phyloP scores from a whole-genome alignment of 2,329 filamentous ascomycete genomes.

The Colletotrichum aenigma region DNA sequence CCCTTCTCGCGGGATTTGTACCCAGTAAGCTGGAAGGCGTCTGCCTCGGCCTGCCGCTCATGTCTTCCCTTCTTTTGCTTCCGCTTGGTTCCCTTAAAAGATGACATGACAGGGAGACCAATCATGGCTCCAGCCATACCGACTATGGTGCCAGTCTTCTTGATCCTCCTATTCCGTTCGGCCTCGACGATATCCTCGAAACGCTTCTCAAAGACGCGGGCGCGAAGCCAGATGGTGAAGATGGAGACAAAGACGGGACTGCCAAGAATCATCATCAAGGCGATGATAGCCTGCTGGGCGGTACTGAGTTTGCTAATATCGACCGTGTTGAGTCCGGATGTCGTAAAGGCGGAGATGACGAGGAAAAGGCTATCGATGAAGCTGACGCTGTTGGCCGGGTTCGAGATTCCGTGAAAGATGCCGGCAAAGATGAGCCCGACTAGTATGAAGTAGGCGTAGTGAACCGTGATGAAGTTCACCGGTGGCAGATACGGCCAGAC shows the following conservation, averaged over 20 bases:
- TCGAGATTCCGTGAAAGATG: slow-evolving; percentile 65
- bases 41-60: slow-evolving; percentile 8
- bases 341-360: slow-evolving; percentile 68
- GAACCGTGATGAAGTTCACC: slow-evolving; percentile 67
- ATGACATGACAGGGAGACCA: slow-evolving; percentile 26
- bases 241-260: slow-evolving; percentile 70
- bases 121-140: slow-evolving; percentile 2
- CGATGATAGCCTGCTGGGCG: slow-evolving; percentile 71
- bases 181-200: slow-evolving; percentile 58
- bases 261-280: slow-evolving; percentile 68
- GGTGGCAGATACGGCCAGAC: slow-evolving; percentile 33
- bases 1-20: not conserved
- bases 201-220: slow-evolving; percentile 64
- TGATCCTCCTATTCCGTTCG: slow-evolving; percentile 37
- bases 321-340: slow-evolving; percentile 71
- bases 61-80: slow-evolving; percentile 1
- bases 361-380: slow-evolving; percentile 73
- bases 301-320: slow-evolving; percentile 68
- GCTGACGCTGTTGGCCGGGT: slow-evolving; percentile 53
- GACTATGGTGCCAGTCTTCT: slow-evolving; percentile 25
- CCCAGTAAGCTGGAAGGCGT: not conserved
- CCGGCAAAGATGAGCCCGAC: slow-evolving; percentile 60
- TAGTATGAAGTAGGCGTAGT: slow-evolving; percentile 69
- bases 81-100: not conserved
- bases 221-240: slow-evolving; percentile 65